These are phyloP conservation scores for Termitomyces sp. DNA, from an alignment of 768 basidiomycete species.

Conservation along the genomic window DNA sequence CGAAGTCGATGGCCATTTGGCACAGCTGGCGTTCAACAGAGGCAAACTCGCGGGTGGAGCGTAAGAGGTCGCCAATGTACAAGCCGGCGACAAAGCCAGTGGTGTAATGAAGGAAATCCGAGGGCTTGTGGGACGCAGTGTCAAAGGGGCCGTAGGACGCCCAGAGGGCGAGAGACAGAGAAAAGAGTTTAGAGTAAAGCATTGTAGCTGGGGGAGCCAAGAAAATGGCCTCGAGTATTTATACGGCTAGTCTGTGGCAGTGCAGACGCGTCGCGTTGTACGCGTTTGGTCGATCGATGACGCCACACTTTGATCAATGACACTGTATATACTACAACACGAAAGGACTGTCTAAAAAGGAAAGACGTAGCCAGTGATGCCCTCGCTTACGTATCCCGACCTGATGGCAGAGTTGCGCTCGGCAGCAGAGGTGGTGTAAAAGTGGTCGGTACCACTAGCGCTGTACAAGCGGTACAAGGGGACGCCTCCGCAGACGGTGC, in stretches of 20 bases:
- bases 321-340: no score
- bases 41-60: no score
- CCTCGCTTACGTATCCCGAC: slow-evolving; percentile 3
- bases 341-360: not conserved
- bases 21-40: no score
- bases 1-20: no score
- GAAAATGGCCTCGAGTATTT: not conserved
- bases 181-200: not conserved
- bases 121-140: not conserved
- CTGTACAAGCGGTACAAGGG: slow-evolving; percentile 18
- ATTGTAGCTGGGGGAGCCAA: not conserved
- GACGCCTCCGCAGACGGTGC: slow-evolving; percentile 2
- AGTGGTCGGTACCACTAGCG: slow-evolving; percentile 11
- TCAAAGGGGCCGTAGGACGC: not conserved
- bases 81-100: not conserved
- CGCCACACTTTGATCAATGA: no score
- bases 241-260: not conserved
- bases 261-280: not conserved
- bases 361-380: slow-evolving; percentile 9
- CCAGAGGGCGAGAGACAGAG: not conserved
- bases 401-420: slow-evolving; percentile 4
- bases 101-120: not conserved
- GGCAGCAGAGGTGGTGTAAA: slow-evolving; percentile 15
- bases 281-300: not conserved
- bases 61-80: not conserved